phyloP scores from a whole-genome alignment of 1,139 yeast species.

The Geotrichum cucujoidarum region DNA sequence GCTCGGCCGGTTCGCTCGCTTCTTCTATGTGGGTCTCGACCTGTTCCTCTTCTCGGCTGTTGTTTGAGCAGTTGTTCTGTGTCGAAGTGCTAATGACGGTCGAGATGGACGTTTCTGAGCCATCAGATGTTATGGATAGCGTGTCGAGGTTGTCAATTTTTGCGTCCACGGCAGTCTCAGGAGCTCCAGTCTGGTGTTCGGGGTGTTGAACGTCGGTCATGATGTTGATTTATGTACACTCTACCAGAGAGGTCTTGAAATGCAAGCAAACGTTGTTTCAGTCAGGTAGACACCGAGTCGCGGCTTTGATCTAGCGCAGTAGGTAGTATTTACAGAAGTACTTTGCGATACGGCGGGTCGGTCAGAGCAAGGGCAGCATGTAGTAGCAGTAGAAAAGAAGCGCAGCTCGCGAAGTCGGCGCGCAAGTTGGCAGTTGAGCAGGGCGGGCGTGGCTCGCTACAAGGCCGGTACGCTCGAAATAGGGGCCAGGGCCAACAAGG shows the following conservation, averaged over 20 bases:
- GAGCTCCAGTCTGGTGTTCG: not conserved
- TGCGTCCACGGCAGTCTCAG: not conserved
- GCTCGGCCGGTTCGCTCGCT: not conserved
- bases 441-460: too few relatives aligned
- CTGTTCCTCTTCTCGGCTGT: not conserved
- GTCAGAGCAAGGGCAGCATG: too few relatives aligned
- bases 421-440: too few relatives aligned
- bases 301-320: too few relatives aligned
- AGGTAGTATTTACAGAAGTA: too few relatives aligned
- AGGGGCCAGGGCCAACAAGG: too few relatives aligned
- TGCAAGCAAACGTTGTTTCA: too few relatives aligned
- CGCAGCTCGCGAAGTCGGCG: too few relatives aligned
- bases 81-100: not conserved
- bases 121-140: not conserved
- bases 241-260: not conserved
- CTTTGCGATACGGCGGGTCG: too few relatives aligned
- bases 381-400: too few relatives aligned
- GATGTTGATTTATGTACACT: not conserved
- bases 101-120: conserved; percentile 1
- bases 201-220: not conserved
- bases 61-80: not conserved
- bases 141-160: not conserved
- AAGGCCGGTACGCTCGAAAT: too few relatives aligned
- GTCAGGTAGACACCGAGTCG: too few relatives aligned
- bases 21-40: not conserved